Base-by-base conservation (phyloP, 169 alveolate genomes). In the Babesia bigemina region DNA sequence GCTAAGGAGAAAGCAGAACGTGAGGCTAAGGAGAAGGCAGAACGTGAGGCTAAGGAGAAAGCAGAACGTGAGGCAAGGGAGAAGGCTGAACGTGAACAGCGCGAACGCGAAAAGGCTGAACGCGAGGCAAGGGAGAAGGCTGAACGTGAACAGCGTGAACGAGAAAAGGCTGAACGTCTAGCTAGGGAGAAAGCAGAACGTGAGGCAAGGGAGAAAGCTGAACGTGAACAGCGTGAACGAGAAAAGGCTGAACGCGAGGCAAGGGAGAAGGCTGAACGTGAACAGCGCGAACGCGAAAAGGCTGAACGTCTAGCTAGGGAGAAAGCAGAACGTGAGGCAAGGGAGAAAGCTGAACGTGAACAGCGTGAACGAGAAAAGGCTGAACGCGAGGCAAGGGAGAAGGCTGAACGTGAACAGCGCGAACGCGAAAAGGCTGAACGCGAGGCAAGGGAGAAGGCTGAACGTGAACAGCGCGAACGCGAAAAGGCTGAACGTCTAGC, bases 311-410 rank as follows among this genome's bases (percentile, higher is more conserved):
- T 59, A 11, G 53, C 69, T 7, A 13, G 53, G 21, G 69, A 59
- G 14, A 22, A 26, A 61, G 70, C 33, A 1, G 9, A 12, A 24
- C 14, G 12, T 19, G 55, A 61, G 13, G 33, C 24, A 16, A 33
- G 19, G 17, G 60, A 62, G 14, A 67, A 26, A 0, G 72, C 13
- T 17, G 72, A 63, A 33, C 39, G 39, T 33, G 72, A 63, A 33
- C 39, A 6, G 2, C 39, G 2, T 4, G 39, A 2, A 33, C 39
- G 39, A 4, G 39, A 33, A 6, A 33, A 33, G 6, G 39, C 39
- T 2, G 39, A 33, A 6, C 39, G 39, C 6, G 39, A 33, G 39
- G 39, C 39, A n/a, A n/a, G n/a, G n/a, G n/a, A n/a, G n/a, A n/a
- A n/a, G n/a, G n/a, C n/a, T n/a, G n/a, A n/a, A n/a, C 39, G 39